Evolutionary conservation across 345 rosid species (phyloP).

Genomic region (Corchorus capsularis): DNA sequence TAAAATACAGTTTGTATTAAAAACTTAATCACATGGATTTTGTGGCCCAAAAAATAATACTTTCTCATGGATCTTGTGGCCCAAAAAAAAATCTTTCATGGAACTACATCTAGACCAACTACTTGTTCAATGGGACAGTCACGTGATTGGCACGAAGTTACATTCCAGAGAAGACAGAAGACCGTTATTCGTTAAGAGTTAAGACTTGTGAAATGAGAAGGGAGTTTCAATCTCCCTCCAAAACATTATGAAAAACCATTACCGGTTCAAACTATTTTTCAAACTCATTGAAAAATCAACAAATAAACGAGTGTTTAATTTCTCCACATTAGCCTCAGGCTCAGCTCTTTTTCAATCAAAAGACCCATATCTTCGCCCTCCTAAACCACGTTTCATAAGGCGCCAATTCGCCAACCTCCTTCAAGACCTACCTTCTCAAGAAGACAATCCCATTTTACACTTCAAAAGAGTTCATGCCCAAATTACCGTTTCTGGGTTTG

Average conservation of each 20-base stretch:
- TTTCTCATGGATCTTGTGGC: no score
- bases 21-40: no score
- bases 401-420: constrained; percentile 49
- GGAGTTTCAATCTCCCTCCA: neutral
- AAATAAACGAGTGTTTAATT: constrained; percentile 4
- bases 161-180: neutral
- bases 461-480: constrained; percentile 51
- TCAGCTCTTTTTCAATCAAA: constrained; percentile 20
- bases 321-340: constrained; percentile 20
- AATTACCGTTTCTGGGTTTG: constrained; percentile 42
- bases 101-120: no score
- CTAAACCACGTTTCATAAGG: constrained; percentile 24
- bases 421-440: constrained; percentile 27
- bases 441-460: constrained; percentile 21
- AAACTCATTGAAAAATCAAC: neutral
- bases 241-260: constrained; percentile 16
- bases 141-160: neutral
- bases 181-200: neutral
- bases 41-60: no score
- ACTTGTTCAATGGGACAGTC: no score
- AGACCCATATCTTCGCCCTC: constrained; percentile 23
- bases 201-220: neutral
- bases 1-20: no score
- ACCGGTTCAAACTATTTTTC: neutral
- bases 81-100: no score